phyloP scores from a whole-genome alignment of 2,329 filamentous ascomycete genomes.

The Diaporthe sp. region DNA sequence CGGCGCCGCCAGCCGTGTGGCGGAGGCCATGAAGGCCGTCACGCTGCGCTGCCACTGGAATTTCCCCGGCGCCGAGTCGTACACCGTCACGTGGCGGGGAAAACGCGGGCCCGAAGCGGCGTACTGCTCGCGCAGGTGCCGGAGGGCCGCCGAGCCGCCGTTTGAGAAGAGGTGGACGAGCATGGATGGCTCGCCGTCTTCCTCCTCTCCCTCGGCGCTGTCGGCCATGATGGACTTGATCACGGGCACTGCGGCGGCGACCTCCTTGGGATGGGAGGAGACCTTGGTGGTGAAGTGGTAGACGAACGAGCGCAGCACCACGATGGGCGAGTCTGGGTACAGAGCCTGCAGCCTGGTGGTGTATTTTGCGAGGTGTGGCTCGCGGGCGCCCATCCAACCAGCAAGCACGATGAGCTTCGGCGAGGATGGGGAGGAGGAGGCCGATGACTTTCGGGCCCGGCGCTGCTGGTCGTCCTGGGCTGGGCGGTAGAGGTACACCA shows the following conservation, averaged over 20 bases:
- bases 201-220: conserved; percentile 45
- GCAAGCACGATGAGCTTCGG: conserved; percentile 64
- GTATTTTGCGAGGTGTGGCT: conserved; percentile 67
- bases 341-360: conserved; percentile 58
- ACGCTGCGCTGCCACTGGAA: conserved; percentile 57
- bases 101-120: conserved; percentile 45
- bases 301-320: conserved; percentile 61
- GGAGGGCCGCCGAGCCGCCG: conserved; percentile 61
- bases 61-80: conserved; percentile 65
- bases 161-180: conserved; percentile 68
- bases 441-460: conserved; percentile 29
- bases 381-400: conserved; percentile 66
- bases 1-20: conserved; percentile 50
- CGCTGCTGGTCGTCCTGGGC: background rate
- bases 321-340: conserved; percentile 61
- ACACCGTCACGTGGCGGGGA: conserved; percentile 59
- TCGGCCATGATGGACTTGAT: conserved; percentile 50
- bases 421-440: conserved; percentile 39
- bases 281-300: conserved; percentile 53
- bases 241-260: conserved; percentile 57
- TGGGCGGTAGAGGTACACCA: conserved; percentile 32
- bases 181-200: conserved; percentile 49
- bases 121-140: conserved; percentile 54
- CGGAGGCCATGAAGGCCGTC: conserved; percentile 54
- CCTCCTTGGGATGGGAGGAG: conserved; percentile 50